Conservation (phyloP, 2,329 filamentous ascomycete species). For the Lecanicillium sp. region DNA sequence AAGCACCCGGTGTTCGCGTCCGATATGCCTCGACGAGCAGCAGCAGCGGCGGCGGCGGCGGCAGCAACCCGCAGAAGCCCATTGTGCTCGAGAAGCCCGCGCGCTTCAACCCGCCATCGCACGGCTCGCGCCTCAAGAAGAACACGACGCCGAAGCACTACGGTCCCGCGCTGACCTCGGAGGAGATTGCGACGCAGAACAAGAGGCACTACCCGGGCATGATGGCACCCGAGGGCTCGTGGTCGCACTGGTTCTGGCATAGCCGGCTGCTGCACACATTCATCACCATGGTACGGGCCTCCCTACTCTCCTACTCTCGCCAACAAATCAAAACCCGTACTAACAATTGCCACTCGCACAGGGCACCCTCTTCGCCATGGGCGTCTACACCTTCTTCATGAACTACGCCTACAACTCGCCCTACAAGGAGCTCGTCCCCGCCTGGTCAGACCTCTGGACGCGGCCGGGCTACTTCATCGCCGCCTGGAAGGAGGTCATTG, state of each 20-base stretch:
- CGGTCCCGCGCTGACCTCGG: constrained; percentile 60
- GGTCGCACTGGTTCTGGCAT: constrained; percentile 78
- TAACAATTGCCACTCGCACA: constrained; percentile 17
- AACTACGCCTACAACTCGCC: constrained; percentile 76
- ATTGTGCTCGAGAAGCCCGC: constrained; percentile 77
- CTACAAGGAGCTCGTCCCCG: constrained; percentile 70
- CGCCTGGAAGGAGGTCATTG: constrained; percentile 63
- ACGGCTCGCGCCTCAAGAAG: constrained; percentile 61
- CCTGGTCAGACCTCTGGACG: constrained; percentile 57
- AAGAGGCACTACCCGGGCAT: constrained; percentile 76
- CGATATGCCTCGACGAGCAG: constrained; percentile 23
- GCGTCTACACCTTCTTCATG: constrained; percentile 63
- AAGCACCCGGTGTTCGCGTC: constrained; percentile 24
- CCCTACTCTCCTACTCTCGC: too few species aligned
- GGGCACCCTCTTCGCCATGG: constrained; percentile 62
- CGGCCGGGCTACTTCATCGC: constrained; percentile 62
- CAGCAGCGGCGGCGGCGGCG: constrained; percentile 2
- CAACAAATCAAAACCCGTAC: background rate
- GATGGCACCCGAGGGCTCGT: constrained; percentile 77
- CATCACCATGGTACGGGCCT: constrained; percentile 79
- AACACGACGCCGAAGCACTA: constrained; percentile 56
- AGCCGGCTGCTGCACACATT: constrained; percentile 68
- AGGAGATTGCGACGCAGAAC: constrained; percentile 59
- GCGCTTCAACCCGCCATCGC: constrained; percentile 87
- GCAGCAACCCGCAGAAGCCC: constrained; percentile 38